Evolutionary conservation across 2,329 filamentous ascomycete species (phyloP).

Genomic region (Ophiostoma pallidulum): DNA sequence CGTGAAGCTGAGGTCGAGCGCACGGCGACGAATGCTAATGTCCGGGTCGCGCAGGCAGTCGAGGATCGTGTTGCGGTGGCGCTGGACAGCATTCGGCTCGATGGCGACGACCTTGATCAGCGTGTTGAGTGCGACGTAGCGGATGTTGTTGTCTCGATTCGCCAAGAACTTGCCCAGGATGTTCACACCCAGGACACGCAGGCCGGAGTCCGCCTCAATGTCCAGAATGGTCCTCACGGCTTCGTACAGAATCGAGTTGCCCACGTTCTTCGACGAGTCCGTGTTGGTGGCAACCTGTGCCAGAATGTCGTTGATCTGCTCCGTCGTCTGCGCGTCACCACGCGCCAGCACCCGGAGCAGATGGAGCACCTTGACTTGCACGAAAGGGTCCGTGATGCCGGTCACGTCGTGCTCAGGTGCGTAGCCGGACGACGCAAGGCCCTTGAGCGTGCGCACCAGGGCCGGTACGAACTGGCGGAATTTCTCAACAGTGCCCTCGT

Average conservation of each 20-base stretch:
- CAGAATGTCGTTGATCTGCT: constrained; percentile 97
- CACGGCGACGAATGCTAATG: constrained; percentile 91
- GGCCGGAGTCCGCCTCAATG: constrained; percentile 91
- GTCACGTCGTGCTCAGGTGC: constrained; percentile 97
- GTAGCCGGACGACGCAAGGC: constrained; percentile 88
- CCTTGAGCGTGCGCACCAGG: constrained; percentile 84
- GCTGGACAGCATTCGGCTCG: constrained; percentile 92
- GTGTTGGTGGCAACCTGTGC: constrained; percentile 98
- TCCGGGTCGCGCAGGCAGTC: constrained; percentile 95
- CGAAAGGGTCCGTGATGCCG: constrained; percentile 92
- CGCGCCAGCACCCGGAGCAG: constrained; percentile 78
- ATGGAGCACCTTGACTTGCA: constrained; percentile 92
- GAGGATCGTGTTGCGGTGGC: constrained; percentile 93
- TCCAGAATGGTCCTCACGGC: constrained; percentile 94
- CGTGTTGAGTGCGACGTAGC: constrained; percentile 95
- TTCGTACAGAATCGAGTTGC: constrained; percentile 96
- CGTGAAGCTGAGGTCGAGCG: constrained; percentile 96
- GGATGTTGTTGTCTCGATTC: constrained; percentile 99
- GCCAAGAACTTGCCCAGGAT: constrained; percentile 92
- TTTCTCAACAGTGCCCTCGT: constrained; percentile 80
- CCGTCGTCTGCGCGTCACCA: constrained; percentile 78
- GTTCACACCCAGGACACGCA: constrained; percentile 91
- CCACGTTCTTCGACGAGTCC: constrained; percentile 95
- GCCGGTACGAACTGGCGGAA: constrained; percentile 80
- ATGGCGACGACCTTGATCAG: constrained; percentile 97